phyloP scores from a whole-genome alignment of 257 asterid genomes.

The Salvia miltiorrhiza region DNA sequence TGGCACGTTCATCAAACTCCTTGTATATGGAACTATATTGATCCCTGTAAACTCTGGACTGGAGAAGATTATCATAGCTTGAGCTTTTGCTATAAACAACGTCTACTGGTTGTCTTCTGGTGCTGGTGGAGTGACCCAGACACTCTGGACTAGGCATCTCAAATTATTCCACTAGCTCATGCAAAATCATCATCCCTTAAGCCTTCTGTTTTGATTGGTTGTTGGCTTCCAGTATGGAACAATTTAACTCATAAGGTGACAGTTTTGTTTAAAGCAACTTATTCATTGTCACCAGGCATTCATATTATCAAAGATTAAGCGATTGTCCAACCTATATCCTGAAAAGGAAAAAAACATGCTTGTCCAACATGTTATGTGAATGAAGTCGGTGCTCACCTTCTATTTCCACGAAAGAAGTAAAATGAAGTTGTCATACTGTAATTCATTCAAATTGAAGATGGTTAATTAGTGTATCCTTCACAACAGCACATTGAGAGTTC shows the following conservation, averaged over 20 bases:
- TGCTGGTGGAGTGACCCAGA: background rate
- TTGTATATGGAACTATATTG: background rate
- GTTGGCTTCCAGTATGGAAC: background rate
- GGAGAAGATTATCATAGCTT: background rate
- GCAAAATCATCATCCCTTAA: background rate
- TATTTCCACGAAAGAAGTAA: background rate
- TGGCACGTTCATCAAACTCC: background rate
- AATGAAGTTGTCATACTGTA: background rate
- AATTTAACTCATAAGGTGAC: background rate
- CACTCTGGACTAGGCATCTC: background rate
- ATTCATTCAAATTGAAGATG: background rate
- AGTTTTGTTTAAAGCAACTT: no score
- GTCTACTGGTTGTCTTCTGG: background rate
- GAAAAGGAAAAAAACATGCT: background rate
- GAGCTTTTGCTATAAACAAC: background rate
- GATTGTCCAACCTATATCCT: background rate
- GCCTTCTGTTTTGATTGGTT: background rate
- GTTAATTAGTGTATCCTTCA: background rate
- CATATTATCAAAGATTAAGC: no score
- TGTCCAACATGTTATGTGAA: background rate
- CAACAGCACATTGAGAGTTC: background rate
- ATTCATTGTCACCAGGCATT: no score
- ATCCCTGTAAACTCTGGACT: background rate
- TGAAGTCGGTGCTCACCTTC: background rate
- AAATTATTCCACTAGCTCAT: background rate